Evolutionary conservation across 1,139 yeast genomes (phyloP).

Genomic region (Blastobotrys malaysiensis): DNA sequence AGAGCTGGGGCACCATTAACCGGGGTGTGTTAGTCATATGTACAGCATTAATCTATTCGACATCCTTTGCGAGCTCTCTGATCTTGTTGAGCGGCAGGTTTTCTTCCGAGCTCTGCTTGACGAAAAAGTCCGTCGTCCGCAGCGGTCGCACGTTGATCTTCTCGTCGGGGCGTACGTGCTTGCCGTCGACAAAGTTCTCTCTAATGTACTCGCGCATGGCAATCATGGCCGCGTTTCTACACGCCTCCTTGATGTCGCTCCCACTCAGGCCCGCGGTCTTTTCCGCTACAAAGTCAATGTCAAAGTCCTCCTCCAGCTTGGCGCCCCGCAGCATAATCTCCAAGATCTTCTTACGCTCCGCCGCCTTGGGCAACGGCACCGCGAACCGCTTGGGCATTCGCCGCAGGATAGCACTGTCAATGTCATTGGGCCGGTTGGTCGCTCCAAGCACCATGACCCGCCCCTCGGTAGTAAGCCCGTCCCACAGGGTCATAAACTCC

Average conservation of each 20-base stretch:
- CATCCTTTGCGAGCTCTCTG: neutral
- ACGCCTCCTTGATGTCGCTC: constrained; percentile 82
- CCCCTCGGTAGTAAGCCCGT: constrained; percentile 75
- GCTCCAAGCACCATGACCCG: constrained; percentile 89
- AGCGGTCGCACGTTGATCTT: constrained; percentile 37
- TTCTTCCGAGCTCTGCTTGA: constrained; percentile 23
- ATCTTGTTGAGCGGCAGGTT: constrained; percentile 21
- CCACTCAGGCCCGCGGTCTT: constrained; percentile 80
- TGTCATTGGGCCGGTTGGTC: constrained; percentile 86
- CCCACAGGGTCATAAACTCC: constrained; percentile 98
- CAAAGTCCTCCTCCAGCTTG: constrained; percentile 49
- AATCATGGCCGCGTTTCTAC: constrained; percentile 87
- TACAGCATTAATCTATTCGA: neutral
- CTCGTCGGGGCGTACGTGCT: constrained; percentile 23
- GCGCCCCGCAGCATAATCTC: constrained; percentile 62
- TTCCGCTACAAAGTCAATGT: constrained; percentile 53
- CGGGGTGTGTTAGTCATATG: neutral
- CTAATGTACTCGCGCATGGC: constrained; percentile 81
- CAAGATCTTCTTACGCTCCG: constrained; percentile 67
- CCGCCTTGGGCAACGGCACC: constrained; percentile 63
- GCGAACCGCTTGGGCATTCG: constrained; percentile 90
- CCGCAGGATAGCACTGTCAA: constrained; percentile 86
- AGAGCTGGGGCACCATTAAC: neutral
- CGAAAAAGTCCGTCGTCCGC: constrained; percentile 35
- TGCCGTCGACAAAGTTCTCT: constrained; percentile 29